Percentiles rank a stretch among this genome's conserved stretches.
phyloP scores from a whole-genome alignment of 805 yeast species.

The Kuraishia hungarica region DNA sequence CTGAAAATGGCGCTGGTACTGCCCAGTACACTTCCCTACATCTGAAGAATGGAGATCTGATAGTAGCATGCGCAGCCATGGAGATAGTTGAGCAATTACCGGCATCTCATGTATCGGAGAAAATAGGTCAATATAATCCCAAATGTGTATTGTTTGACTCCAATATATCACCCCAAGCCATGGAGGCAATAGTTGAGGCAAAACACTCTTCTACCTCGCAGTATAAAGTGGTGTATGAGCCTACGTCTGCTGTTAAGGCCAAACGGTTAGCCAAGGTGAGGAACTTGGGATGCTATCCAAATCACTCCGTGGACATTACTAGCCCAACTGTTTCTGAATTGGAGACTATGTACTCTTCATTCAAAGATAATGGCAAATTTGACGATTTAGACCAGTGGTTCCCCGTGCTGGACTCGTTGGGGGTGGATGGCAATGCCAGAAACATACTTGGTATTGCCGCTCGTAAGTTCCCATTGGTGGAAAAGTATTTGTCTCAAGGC shows the following conservation, averaged over 20 bases:
- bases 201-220: not conserved
- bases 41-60: constrained; percentile 47
- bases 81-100: constrained; percentile 47
- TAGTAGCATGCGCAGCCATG: constrained; percentile 85
- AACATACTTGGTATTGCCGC: constrained; percentile 31
- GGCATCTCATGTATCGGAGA: constrained; percentile 28
- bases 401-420: constrained; percentile 55
- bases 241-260: constrained; percentile 68
- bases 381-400: constrained; percentile 67
- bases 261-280: constrained; percentile 28
- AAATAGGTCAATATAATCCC: constrained; percentile 36
- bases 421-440: constrained; percentile 37
- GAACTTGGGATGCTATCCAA: constrained; percentile 37
- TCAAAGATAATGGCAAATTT: constrained; percentile 29
- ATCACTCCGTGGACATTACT: constrained; percentile 32
- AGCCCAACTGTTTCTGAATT: constrained; percentile 72
- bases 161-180: constrained; percentile 42
- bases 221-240: constrained; percentile 49
- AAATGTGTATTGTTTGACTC: constrained; percentile 54
- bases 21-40: constrained; percentile 74
- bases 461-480: constrained; percentile 15
- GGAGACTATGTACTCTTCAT: constrained; percentile 39
- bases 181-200: constrained; percentile 26
- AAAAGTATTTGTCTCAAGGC: constrained; percentile 29
- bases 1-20: constrained; percentile 25